Percentiles rank a stretch among this genome's conserved stretches.
Evolutionary conservation across 108 stramenopile genomes (phyloP).

Genomic region (Fragilariopsis cylindrus): DNA sequence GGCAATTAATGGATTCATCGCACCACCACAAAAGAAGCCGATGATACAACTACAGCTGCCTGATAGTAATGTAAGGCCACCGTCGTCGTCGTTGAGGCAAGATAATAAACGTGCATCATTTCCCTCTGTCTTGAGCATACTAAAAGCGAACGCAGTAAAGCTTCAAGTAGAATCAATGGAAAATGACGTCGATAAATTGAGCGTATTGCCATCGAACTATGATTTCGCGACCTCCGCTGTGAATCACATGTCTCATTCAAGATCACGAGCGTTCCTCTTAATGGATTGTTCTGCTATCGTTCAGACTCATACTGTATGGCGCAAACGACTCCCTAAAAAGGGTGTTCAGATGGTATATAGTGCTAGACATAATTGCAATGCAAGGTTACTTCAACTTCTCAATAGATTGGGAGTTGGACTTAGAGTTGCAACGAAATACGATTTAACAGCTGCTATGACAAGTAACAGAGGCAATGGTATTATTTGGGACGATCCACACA

Average conservation of each 20-base stretch:
- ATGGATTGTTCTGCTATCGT: conserved; percentile 44
- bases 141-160: conserved; percentile 27
- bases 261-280: conserved; percentile 42
- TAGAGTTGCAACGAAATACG: conserved; percentile 24
- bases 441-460: conserved; percentile 17
- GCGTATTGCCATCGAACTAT: conserved; percentile 29
- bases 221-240: conserved; percentile 34
- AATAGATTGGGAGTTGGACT: conserved; percentile 28
- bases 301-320: conserved; percentile 25
- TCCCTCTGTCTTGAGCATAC: conserved; percentile 31
- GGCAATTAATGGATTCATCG: not conserved
- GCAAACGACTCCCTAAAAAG: conserved; percentile 13
- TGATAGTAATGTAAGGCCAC: not conserved
- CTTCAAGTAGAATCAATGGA: conserved; percentile 21
- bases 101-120: conserved; percentile 12
- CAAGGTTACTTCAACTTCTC: conserved; percentile 32
- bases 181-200: conserved; percentile 8
- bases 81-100: not conserved
- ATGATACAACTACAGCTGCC: not conserved
- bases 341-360: conserved; percentile 25
- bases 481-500: conserved; percentile 32
- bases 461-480: not conserved
- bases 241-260: conserved; percentile 17
- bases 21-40: not conserved
- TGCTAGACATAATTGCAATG: conserved; percentile 27